phyloP scores from a whole-genome alignment of 768 basidiomycete genomes.

The Rhodocollybia butyracea region DNA sequence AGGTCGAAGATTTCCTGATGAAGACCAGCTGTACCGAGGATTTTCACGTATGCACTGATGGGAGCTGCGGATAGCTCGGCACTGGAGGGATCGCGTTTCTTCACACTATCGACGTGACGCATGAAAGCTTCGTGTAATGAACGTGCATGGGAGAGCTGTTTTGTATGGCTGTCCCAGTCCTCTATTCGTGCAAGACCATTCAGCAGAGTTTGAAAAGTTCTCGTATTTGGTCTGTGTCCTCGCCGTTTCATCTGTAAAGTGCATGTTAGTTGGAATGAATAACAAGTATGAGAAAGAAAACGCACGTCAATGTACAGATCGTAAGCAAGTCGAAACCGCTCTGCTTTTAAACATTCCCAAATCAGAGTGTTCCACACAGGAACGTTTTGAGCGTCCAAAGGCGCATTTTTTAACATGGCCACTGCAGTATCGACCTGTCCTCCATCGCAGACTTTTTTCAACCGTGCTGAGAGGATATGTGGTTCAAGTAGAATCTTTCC shows the following conservation, averaged over 20 bases:
- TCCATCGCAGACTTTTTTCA: conserved; percentile 53
- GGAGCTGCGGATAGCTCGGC: conserved; percentile 47
- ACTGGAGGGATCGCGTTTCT: conserved; percentile 42
- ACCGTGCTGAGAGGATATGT: conserved; percentile 54
- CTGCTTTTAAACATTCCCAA: conserved; percentile 54
- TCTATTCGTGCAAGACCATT: conserved; percentile 59
- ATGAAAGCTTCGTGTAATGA: conserved; percentile 58
- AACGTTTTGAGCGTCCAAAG: conserved; percentile 71
- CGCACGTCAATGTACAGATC: conserved; percentile 68
- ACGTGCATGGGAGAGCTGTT: conserved; percentile 61
- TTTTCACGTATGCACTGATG: conserved; percentile 58
- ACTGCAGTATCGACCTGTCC: conserved; percentile 63
- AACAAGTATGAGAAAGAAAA: not conserved
- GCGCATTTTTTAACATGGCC: conserved; percentile 61
- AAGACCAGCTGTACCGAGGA: conserved; percentile 57
- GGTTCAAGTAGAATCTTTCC: conserved; percentile 46
- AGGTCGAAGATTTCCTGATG: conserved; percentile 75
- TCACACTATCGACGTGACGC: conserved; percentile 46
- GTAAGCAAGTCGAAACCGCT: conserved; percentile 58
- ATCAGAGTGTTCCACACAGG: conserved; percentile 81
- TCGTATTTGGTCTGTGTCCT: conserved; percentile 63
- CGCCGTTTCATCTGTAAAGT: conserved; percentile 80
- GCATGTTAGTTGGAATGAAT: not conserved
- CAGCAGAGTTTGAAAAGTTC: conserved; percentile 72
- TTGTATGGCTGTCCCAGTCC: conserved; percentile 54